Evolutionary conservation across 1,284 basidiomycete genomes (phyloP).

Genomic region (Tylopilus orsonianus): DNA sequence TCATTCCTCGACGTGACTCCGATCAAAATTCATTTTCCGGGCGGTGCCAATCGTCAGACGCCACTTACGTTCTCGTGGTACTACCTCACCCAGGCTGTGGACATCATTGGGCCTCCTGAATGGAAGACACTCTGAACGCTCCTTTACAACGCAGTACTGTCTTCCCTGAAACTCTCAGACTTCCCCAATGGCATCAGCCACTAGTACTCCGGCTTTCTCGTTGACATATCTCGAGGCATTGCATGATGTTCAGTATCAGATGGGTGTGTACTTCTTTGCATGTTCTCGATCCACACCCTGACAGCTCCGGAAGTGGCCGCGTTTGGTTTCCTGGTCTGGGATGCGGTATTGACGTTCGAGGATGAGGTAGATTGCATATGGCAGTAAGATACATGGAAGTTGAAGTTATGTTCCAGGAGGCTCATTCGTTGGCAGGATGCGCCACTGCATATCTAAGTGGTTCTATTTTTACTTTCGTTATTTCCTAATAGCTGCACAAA

Average conservation of each 20-base stretch:
- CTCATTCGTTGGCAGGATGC: constrained; percentile 13
- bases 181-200: constrained; percentile 3
- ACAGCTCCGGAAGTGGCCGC: constrained; percentile 15
- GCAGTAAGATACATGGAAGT: constrained; percentile 13
- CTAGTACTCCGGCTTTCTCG: constrained; percentile 3
- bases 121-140: too few relatives aligned
- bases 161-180: background rate
- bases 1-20: too few relatives aligned
- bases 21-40: too few relatives aligned
- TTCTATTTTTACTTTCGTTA: constrained; percentile 27
- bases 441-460: constrained; percentile 17
- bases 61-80: too few relatives aligned
- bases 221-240: constrained; percentile 7
- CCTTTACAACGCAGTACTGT: too few relatives aligned
- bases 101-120: too few relatives aligned
- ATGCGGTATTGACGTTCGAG: constrained; percentile 16
- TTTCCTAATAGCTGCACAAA: constrained; percentile 14
- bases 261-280: constrained; percentile 5
- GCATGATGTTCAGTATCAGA: constrained; percentile 11
- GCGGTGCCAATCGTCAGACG: too few relatives aligned
- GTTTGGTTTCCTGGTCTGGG: constrained; percentile 19
- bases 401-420: background rate
- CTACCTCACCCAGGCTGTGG: too few relatives aligned
- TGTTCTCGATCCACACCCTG: background rate
- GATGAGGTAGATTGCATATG: constrained; percentile 26